phyloP scores from a whole-genome alignment of 345 rosid genomes.

The Balakata baccata region DNA sequence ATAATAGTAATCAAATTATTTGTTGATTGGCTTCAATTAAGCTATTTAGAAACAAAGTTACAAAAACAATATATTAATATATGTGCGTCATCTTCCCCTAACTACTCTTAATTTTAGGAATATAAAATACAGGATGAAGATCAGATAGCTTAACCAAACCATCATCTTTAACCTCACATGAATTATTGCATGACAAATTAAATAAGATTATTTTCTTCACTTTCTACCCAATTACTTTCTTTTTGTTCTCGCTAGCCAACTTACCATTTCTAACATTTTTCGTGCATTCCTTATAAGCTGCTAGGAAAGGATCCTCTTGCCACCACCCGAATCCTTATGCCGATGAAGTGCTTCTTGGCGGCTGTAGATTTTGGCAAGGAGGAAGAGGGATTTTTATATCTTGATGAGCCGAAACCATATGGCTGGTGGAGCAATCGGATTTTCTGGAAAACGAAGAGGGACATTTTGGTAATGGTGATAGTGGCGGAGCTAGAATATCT shows the following conservation, averaged over 20 bases:
- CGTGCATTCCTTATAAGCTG: conserved; percentile 65
- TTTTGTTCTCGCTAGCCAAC: conserved; percentile 19
- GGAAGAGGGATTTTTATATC: conserved; percentile 37
- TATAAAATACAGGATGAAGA: conserved; percentile 47
- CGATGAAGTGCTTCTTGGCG: conserved; percentile 42
- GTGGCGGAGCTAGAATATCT: no score
- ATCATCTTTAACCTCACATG: conserved; percentile 48
- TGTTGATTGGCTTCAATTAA: no score
- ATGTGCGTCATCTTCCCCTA: conserved; percentile 1
- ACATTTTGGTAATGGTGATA: conserved; percentile 1
- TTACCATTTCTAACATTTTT: conserved; percentile 22
- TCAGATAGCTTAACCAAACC: conserved; percentile 32
- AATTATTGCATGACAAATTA: conserved; percentile 56
- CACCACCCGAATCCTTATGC: conserved; percentile 38
- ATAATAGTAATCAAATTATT: no score
- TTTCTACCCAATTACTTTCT: conserved; percentile 9
- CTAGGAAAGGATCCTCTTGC: conserved; percentile 60
- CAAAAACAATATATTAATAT: background rate
- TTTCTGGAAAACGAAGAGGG: background rate
- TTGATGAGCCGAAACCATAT: background rate
- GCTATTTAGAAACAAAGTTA: background rate
- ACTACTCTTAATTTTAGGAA: conserved; percentile 39
- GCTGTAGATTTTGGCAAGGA: conserved; percentile 28
- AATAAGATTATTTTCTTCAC: conserved; percentile 24
- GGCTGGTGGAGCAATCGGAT: conserved; percentile 6